Evolutionary conservation across 768 basidiomycete species (phyloP), one percentile per base, ranked within the genome.

Genomic region (Guyanaporus albipodus): DNA sequence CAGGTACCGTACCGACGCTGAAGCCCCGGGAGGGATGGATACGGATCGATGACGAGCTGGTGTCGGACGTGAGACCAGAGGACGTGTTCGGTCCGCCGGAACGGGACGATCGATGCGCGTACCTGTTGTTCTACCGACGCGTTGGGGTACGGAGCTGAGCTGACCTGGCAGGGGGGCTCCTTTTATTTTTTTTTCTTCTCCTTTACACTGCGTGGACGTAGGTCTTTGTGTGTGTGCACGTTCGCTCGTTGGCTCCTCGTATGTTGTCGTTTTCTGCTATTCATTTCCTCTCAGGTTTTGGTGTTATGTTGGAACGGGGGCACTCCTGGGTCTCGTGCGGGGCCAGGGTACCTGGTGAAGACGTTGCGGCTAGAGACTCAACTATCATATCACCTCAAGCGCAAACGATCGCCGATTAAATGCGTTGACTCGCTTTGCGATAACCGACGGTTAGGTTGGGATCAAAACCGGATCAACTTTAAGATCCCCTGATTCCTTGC

Each of bases 11-110:
- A 31, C 40, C 52, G 15, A 48, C 38, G 6, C 46, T 50, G 8
- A 62, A 56, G 22, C 69, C 73, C 2, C 73, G 75, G 6, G 82
- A 87, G 47, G 84, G 80, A 9, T 97, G 95, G 95, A 74, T 96
- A 50, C 83, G 94, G 40, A 87, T 97, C 43, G 94, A 98, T 64
- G 95, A 97, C 60, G 94, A 96, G 65, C 70, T 84, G 9, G 85
- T 94, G 21, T 82, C 82, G 27, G 82, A 88, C 55, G 77, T 95
- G 33, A 66, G 61, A 22, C 60, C 75, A 1, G 82, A 82, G 32
- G 89, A 91, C 59, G 88, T 91, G 48, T 90, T 90, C 59, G 71
- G 70, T 52, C 52, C 70, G 18, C 49, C 62, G 45, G 76, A 71
- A 44, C 64, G 71, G 29, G 72, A 75, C 55, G 85, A 87, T 60